Evolutionary conservation across 2,329 filamentous ascomycete species (phyloP).

Genomic region (Curvularia sp.): DNA sequence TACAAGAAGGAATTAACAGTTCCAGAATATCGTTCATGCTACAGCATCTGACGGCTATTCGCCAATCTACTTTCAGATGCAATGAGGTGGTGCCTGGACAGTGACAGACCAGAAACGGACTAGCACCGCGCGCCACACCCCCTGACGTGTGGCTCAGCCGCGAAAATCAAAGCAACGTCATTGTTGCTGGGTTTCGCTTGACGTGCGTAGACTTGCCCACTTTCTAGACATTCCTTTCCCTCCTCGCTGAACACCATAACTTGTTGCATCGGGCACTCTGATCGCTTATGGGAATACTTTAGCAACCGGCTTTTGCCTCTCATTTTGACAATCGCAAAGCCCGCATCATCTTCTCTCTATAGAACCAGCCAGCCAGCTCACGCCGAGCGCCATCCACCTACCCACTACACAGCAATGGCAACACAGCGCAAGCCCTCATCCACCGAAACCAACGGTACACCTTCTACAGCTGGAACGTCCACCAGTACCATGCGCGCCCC

Average conservation of each 20-base stretch:
- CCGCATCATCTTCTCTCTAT: background rate
- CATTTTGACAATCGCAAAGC: background rate
- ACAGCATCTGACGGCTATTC: background rate
- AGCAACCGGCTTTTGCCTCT: background rate
- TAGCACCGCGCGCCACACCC: constrained; percentile 31
- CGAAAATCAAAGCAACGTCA: constrained; percentile 32
- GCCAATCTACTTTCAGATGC: background rate
- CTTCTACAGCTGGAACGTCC: constrained; percentile 38
- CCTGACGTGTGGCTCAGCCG: constrained; percentile 16
- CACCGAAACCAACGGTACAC: constrained; percentile 17
- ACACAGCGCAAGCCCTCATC: constrained; percentile 43
- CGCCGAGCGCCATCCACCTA: background rate
- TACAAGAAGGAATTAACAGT: no score
- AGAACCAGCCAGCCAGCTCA: constrained; percentile 5
- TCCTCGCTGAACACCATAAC: background rate
- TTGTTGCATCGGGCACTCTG: background rate
- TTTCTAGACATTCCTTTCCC: background rate
- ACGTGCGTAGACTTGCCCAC: constrained; percentile 7
- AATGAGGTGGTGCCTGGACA: constrained; percentile 3
- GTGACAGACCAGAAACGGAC: constrained; percentile 18
- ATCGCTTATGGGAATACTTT: background rate
- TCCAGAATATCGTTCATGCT: background rate
- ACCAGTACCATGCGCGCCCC: constrained; percentile 32
- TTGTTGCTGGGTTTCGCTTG: constrained; percentile 21
- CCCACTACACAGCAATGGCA: constrained; percentile 33